These are phyloP conservation scores for Sorghum bicolor DNA, from an alignment of 176 grass and related monocot genomes.

Conservation along the genomic window DNA sequence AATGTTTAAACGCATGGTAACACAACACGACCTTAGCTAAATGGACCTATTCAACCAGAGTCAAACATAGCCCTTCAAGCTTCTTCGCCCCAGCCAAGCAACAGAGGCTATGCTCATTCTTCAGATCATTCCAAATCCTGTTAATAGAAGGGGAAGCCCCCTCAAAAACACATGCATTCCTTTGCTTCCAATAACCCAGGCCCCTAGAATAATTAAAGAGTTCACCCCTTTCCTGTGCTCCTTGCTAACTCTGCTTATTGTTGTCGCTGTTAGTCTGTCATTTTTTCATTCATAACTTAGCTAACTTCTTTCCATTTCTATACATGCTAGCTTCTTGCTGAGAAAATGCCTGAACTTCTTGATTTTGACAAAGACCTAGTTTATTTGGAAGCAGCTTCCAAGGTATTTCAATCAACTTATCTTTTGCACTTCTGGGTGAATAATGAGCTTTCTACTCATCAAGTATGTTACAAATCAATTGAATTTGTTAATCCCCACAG, in stretches of 20 bases:
- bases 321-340: constrained; percentile 73
- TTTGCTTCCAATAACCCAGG: too few species aligned
- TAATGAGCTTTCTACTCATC: constrained; percentile 22
- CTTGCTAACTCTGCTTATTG: background rate
- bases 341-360: constrained; percentile 92
- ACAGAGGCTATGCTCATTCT: too few species aligned
- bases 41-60: too few species aligned
- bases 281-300: background rate
- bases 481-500: constrained; percentile 46
- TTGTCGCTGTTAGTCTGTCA: constrained; percentile 5
- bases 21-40: too few species aligned
- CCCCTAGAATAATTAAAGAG: too few species aligned
- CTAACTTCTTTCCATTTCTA: constrained; percentile 30
- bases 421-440: constrained; percentile 16
- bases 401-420: constrained; percentile 49
- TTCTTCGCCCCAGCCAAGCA: too few species aligned
- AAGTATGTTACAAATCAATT: constrained; percentile 32
- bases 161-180: too few species aligned
- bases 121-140: too few species aligned
- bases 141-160: too few species aligned
- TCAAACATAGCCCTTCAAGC: too few species aligned
- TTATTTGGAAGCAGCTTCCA: constrained; percentile 97
- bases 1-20: too few species aligned
- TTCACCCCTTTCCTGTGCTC: too few species aligned
- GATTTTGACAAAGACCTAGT: constrained; percentile 99